These are phyloP conservation scores for Meyerozyma carpophila DNA, from an alignment of 1,139 yeast species.

Conservation along the genomic window DNA sequence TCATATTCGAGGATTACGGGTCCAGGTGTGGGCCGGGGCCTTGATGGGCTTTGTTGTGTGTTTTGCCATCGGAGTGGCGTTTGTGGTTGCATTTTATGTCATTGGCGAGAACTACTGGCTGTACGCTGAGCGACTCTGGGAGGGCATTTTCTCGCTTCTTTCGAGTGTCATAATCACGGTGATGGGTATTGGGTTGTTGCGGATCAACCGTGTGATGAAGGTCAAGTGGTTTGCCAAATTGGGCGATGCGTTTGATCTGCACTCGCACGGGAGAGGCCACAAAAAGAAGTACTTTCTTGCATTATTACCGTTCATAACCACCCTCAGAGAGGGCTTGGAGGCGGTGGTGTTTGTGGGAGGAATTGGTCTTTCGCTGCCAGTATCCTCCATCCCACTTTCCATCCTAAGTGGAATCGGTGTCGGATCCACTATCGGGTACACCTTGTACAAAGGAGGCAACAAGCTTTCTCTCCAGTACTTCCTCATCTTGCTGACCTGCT, in stretches of 20 bases:
- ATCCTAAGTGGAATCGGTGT: conserved; percentile 8
- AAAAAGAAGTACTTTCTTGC: conserved; percentile 11
- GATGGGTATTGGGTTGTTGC: conserved; percentile 83
- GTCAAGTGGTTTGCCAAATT: conserved; percentile 80
- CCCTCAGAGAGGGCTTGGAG: conserved; percentile 14
- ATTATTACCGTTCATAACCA: conserved; percentile 13
- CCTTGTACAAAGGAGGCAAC: conserved; percentile 13
- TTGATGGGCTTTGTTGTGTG: conserved; percentile 68
- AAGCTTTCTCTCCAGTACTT: conserved; percentile 14
- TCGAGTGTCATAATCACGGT: conserved; percentile 78
- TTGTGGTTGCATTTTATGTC: conserved; percentile 70
- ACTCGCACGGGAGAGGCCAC: neutral
- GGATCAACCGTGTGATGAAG: conserved; percentile 75
- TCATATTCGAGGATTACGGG: conserved; percentile 27
- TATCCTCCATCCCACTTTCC: conserved; percentile 10
- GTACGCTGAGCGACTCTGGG: conserved; percentile 84
- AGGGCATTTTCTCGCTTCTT: conserved; percentile 77
- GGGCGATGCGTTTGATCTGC: conserved; percentile 1
- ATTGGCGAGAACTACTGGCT: conserved; percentile 81
- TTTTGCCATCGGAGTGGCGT: conserved; percentile 66
- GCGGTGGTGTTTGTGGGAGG: conserved; percentile 15
- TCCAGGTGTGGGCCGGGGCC: conserved; percentile 87
- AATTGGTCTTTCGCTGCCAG: conserved; percentile 12
- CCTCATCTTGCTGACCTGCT: conserved; percentile 12
- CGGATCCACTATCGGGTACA: conserved; percentile 11